Evolutionary conservation across 257 asterid genomes (phyloP).

Genomic region (Jasminum sambac): DNA sequence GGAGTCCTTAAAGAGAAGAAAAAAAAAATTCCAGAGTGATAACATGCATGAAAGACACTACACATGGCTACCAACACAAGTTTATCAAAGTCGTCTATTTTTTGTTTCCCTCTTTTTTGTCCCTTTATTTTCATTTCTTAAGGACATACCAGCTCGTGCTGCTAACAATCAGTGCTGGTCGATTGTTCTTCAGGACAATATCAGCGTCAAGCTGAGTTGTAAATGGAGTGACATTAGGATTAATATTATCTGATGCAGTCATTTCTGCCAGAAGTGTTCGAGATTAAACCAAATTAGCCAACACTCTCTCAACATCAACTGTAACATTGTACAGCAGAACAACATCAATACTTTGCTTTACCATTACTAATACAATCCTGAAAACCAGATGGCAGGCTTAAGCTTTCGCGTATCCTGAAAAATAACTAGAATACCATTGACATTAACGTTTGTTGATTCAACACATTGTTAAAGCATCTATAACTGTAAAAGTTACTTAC

Average conservation of each 20-base stretch:
- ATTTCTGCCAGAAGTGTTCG: constrained; percentile 40
- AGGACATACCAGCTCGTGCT: constrained; percentile 89
- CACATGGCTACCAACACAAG: not conserved
- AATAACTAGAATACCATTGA: constrained; percentile 60
- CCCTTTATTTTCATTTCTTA: not conserved
- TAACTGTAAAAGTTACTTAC: constrained; percentile 42
- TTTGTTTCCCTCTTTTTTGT: no score
- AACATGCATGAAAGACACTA: not conserved
- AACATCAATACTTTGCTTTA: constrained; percentile 30
- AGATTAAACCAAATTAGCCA: constrained; percentile 16
- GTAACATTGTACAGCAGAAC: constrained; percentile 16
- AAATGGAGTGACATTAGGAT: constrained; percentile 56
- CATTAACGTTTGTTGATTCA: constrained; percentile 30
- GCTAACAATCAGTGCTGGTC: constrained; percentile 93
- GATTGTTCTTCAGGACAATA: constrained; percentile 59
- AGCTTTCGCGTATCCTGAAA: constrained; percentile 67
- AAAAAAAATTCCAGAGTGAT: constrained; percentile 10
- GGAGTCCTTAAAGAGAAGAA: constrained; percentile 78
- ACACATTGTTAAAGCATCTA: constrained; percentile 23
- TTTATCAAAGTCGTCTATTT: not conserved
- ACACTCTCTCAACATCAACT: constrained; percentile 21
- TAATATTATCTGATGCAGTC: constrained; percentile 31
- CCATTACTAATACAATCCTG: constrained; percentile 82
- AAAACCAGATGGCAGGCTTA: constrained; percentile 57
- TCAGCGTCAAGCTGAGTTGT: constrained; percentile 59